phyloP scores from a whole-genome alignment of 2,329 filamentous ascomycete genomes.

The Chalaropsis ovoidea region DNA sequence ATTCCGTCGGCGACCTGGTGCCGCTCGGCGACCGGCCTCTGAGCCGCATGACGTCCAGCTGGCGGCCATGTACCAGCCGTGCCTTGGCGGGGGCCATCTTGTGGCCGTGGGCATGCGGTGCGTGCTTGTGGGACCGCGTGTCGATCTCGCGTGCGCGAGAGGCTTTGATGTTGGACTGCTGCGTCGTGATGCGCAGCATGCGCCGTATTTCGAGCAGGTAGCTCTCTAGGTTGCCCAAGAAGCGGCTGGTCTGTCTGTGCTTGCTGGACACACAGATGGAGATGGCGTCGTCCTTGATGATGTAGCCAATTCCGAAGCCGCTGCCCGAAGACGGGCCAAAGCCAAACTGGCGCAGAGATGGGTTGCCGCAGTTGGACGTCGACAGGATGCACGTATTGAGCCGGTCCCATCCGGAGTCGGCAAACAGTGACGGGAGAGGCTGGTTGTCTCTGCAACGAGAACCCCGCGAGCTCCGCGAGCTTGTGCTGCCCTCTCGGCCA shows the following conservation, averaged over 20 bases:
- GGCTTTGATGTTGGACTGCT: slow-evolving; percentile 36
- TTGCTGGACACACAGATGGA: slow-evolving; percentile 89
- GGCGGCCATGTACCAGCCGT: slow-evolving; percentile 47
- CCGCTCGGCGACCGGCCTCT: slow-evolving; percentile 38
- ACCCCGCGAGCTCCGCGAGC: slow-evolving; percentile 43
- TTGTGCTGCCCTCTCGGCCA: slow-evolving; percentile 22
- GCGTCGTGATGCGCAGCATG: slow-evolving; percentile 59
- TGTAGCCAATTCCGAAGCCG: slow-evolving; percentile 96
- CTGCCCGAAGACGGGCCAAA: slow-evolving; percentile 91
- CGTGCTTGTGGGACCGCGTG: slow-evolving; percentile 6
- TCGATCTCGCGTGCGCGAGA: slow-evolving; percentile 48
- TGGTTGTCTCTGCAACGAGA: slow-evolving; percentile 40
- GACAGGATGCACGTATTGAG: slow-evolving; percentile 90
- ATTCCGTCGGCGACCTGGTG: slow-evolving; percentile 51
- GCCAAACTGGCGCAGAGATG: slow-evolving; percentile 85
- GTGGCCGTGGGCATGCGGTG: background rate
- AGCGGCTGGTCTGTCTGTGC: slow-evolving; percentile 83
- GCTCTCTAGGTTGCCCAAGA: slow-evolving; percentile 78
- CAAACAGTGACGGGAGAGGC: slow-evolving; percentile 68
- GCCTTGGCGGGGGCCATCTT: slow-evolving; percentile 40
- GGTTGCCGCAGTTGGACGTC: slow-evolving; percentile 98
- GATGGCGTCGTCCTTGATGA: slow-evolving; percentile 75
- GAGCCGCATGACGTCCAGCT: slow-evolving; percentile 42
- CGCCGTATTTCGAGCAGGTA: slow-evolving; percentile 88
- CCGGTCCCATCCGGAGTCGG: slow-evolving; percentile 84